Conservation (phyloP, 768 basidiomycete genomes). For the Kwoniella sp. region DNA sequence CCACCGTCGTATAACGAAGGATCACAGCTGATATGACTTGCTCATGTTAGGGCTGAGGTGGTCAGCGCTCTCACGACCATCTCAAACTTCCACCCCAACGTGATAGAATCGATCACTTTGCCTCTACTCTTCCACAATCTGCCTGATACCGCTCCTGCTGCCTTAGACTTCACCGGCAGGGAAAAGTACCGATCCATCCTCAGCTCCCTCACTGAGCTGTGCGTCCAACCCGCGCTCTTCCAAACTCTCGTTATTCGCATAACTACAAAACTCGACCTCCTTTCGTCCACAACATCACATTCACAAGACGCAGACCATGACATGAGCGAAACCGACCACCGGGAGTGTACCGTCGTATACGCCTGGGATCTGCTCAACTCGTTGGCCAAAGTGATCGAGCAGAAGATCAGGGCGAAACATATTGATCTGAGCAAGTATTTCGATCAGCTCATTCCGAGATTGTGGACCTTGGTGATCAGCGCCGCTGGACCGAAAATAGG, state of each 20-base stretch:
- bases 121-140: constrained; percentile 76
- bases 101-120: constrained; percentile 73
- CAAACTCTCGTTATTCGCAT: constrained; percentile 78
- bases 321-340: constrained; percentile 18
- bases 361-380: constrained; percentile 78
- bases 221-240: constrained; percentile 75
- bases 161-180: constrained; percentile 64
- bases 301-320: constrained; percentile 33
- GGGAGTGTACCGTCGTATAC: constrained; percentile 73
- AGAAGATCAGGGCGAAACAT: constrained; percentile 64
- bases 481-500: constrained; percentile 52
- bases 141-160: constrained; percentile 67
- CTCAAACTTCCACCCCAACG: constrained; percentile 63
- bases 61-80: constrained; percentile 51
- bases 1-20: not conserved
- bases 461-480: constrained; percentile 69
- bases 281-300: constrained; percentile 44
- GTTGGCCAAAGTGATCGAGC: constrained; percentile 65
- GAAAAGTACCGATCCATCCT: constrained; percentile 70
- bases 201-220: constrained; percentile 70
- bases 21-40: not conserved
- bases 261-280: constrained; percentile 69
- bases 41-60: constrained; percentile 41
- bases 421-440: constrained; percentile 77
- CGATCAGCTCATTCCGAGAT: constrained; percentile 70